Evolutionary conservation across 2,329 filamentous ascomycete species (phyloP).

Genomic region (Exophiala aquamarina): DNA sequence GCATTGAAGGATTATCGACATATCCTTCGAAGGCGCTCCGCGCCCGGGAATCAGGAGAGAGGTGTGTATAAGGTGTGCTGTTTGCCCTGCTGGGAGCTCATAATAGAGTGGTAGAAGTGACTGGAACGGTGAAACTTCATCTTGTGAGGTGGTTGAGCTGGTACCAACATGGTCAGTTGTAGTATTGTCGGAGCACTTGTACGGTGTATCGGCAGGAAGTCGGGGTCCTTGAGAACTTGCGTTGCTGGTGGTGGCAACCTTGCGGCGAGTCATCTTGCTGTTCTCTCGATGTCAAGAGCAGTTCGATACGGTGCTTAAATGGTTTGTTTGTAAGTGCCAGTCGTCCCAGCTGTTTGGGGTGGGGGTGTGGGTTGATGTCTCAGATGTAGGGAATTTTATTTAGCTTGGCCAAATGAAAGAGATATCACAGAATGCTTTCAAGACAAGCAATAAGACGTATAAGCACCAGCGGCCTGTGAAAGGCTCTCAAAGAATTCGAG

Average conservation of each 20-base stretch:
- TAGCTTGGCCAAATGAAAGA: no score
- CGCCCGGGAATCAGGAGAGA: conserved; percentile 50
- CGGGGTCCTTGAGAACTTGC: not conserved
- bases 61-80: conserved; percentile 24
- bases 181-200: not conserved
- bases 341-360: no score
- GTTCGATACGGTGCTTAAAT: no score
- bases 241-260: not conserved
- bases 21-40: conserved; percentile 42
- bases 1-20: conserved; percentile 41
- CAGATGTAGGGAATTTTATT: no score
- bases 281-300: no score
- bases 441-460: no score
- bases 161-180: not conserved
- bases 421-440: no score
- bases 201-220: not conserved
- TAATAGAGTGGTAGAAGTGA: no score
- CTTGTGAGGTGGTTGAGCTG: not conserved
- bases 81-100: not conserved
- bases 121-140: not conserved
- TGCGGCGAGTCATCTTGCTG: conserved; percentile 15
- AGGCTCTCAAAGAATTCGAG: no score
- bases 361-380: no score
- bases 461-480: no score
- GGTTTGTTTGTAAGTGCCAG: no score